Evolutionary conservation across 23 red algal genomes (phyloP).

Genomic region (Gracilaria domingensis): DNA sequence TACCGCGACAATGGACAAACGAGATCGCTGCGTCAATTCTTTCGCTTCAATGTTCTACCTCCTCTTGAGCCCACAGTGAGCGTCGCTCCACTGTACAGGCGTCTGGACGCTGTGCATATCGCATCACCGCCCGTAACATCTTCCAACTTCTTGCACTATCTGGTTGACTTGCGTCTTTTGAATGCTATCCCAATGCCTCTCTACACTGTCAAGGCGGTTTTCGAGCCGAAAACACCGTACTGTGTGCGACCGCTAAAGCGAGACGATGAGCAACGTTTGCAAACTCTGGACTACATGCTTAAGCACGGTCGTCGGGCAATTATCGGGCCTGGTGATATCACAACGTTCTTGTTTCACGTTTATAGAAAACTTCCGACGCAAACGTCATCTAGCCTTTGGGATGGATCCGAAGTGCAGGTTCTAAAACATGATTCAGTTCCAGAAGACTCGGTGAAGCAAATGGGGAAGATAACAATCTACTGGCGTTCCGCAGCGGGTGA

Average conservation of each 20-base stretch:
- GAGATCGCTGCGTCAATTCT: slow-evolving; percentile 53
- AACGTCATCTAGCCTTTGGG: slow-evolving; percentile 12
- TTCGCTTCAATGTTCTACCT: slow-evolving; percentile 80
- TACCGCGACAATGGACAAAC: slow-evolving; percentile 36
- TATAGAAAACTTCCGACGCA: slow-evolving; percentile 24
- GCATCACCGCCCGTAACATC: slow-evolving; percentile 23
- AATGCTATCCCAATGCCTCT: slow-evolving; percentile 69
- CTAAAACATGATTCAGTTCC: slow-evolving; percentile 20
- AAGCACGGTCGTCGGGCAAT: slow-evolving; percentile 39
- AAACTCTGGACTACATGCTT: slow-evolving; percentile 44
- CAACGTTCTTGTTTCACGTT: slow-evolving; percentile 64
- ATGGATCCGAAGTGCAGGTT: slow-evolving; percentile 22
- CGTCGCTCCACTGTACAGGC: slow-evolving; percentile 42
- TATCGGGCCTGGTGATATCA: slow-evolving; percentile 61
- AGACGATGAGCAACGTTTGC: slow-evolving; percentile 27
- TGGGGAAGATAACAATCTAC: slow-evolving; percentile 65
- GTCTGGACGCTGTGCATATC: slow-evolving; percentile 14
- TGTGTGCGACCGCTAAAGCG: slow-evolving; percentile 38
- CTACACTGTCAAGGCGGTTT: slow-evolving; percentile 46
- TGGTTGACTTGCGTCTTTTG: slow-evolving; percentile 62
- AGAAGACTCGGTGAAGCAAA: slow-evolving; percentile 21
- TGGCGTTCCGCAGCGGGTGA: slow-evolving; percentile 77
- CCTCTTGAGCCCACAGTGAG: slow-evolving; percentile 61
- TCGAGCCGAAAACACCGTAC: slow-evolving; percentile 39
- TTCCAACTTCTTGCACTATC: slow-evolving; percentile 30